A percentile compares a stretch with the other conserved stretches of the same genome.
phyloP scores from a whole-genome alignment of 2,329 filamentous ascomycete genomes.

The Ascochyta clinopodiicola region DNA sequence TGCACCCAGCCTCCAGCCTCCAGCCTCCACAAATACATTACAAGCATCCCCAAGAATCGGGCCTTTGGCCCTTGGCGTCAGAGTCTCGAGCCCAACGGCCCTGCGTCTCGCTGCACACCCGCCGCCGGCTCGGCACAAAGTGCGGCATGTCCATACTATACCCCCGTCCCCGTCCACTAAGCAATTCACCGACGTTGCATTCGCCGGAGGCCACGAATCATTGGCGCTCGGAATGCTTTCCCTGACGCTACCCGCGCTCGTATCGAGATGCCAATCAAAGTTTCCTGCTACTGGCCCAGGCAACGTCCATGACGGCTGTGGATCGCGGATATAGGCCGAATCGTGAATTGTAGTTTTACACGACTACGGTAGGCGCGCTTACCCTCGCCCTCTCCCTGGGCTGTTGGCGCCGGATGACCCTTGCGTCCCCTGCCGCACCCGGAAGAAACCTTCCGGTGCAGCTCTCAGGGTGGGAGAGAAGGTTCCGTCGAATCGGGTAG shows the following conservation, averaged over 20 bases:
- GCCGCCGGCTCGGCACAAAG: not conserved
- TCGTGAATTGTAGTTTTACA: not conserved
- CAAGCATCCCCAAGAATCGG: not conserved
- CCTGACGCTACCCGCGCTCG: not conserved
- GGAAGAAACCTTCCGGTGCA: not conserved
- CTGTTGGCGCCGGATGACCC: not conserved
- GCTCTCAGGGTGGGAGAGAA: not conserved
- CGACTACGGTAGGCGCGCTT: not conserved
- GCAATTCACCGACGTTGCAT: not conserved
- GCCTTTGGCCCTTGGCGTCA: not conserved
- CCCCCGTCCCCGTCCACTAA: too few species aligned
- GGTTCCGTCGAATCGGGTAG: not conserved
- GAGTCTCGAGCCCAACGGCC: not conserved
- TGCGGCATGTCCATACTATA: too few species aligned
- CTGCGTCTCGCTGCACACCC: too few species aligned
- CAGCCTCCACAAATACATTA: not conserved
- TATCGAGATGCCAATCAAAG: not conserved
- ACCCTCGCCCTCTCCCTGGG: not conserved
- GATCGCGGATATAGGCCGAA: too few species aligned
- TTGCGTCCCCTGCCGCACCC: not conserved
- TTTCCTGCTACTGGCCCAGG: too few species aligned
- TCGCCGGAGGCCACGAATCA: too few species aligned
- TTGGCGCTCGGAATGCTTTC: conserved; percentile 11
- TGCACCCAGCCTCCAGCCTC: not conserved
- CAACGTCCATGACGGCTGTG: not conserved